Percentiles rank a stretch among this genome's conserved stretches.
Evolutionary conservation across 1,139 yeast genomes (phyloP).

Genomic region (Candida pseudocylindracea): DNA sequence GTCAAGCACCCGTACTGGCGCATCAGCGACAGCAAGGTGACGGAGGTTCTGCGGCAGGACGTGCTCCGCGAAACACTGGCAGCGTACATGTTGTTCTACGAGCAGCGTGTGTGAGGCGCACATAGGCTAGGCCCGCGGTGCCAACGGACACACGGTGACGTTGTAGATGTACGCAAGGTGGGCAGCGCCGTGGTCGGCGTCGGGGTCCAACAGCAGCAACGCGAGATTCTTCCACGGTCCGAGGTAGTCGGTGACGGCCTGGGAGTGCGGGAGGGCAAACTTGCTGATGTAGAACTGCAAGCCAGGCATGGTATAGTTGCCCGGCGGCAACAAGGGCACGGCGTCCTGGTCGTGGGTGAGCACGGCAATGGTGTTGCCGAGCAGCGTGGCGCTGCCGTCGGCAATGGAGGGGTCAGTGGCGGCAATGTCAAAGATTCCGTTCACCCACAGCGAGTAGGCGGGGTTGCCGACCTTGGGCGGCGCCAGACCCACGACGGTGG

Average conservation of each 20-base stretch:
- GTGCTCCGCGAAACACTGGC: not conserved
- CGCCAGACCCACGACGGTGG: slow-evolving; percentile 34
- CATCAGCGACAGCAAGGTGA: not conserved
- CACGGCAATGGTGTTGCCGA: slow-evolving; percentile 18
- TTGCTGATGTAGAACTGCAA: too few species aligned
- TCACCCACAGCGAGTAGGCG: slow-evolving; percentile 25
- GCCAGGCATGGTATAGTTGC: too few species aligned
- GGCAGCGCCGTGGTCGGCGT: too few species aligned
- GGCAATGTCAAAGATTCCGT: slow-evolving; percentile 19
- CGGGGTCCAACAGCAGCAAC: too few species aligned
- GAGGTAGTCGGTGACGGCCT: too few species aligned
- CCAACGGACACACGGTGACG: too few species aligned
- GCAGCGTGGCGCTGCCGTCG: slow-evolving; percentile 2
- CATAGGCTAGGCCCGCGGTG: too few species aligned
- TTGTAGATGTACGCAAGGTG: too few species aligned
- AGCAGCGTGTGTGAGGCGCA: too few species aligned
- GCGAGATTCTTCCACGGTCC: too few species aligned
- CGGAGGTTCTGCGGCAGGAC: not conserved
- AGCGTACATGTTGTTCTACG: slow-evolving; percentile 1
- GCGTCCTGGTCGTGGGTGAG: slow-evolving; percentile 33
- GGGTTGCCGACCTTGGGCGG: slow-evolving; percentile 40
- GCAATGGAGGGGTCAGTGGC: slow-evolving; percentile 5
- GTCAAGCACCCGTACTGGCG: slow-evolving; percentile 1
- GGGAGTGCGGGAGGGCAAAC: too few species aligned
- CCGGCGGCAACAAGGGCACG: slow-evolving; percentile 37